Base-by-base conservation (phyloP, 257 asterid genomes). In the Nicotiana sylvestris region DNA sequence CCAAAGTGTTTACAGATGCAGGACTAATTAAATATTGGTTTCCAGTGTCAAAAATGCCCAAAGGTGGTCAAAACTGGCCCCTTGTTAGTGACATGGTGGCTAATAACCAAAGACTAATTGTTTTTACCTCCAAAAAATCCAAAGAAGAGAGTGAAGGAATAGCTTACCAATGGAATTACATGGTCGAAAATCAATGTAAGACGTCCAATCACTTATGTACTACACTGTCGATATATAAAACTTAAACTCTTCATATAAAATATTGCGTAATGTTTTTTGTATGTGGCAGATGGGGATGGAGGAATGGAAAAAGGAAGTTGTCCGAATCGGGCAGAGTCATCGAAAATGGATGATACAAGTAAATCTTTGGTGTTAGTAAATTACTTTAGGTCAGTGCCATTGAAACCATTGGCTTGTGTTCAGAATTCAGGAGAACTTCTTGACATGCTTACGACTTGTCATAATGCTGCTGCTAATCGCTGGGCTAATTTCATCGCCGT, bases 101-200 rank as follows among this genome's bases (percentile, higher is more conserved):
- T 15, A 81, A 66, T 3, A 95, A 93, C 81, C 97, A 92, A 79
- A 89, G 98, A 81, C 90, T 93, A 9, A 68, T 92, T 12, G 97
- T 93, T 5, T 95, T 93, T 37, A 95, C 97, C 72, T 95, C 98
- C 1, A 43, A 70, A 0, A 35, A 79, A 49, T 86, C 95, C 7
- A 95, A 95, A 89, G 96, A 95, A 82, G 56, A 64, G 78, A 89
- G 89, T 32, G 97, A 95, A 86, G 93, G 98, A 35, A 93, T 95
- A 76, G 98, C 98, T 32, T 89, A 91, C 74, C 98, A 95, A 56
- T 95, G 98, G 98, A 95, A 93, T 85, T 95, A 92, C 92, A 95
- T 95, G 98, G 98, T 95, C 4, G 98, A 95, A 86, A 95, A 89
- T 49, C 96, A 95, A 77, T 95, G 98, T 93, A 83, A 83, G 93